Base-by-base conservation (phyloP, 495 filamentous ascomycete species). In the Copromyces sp. region DNA sequence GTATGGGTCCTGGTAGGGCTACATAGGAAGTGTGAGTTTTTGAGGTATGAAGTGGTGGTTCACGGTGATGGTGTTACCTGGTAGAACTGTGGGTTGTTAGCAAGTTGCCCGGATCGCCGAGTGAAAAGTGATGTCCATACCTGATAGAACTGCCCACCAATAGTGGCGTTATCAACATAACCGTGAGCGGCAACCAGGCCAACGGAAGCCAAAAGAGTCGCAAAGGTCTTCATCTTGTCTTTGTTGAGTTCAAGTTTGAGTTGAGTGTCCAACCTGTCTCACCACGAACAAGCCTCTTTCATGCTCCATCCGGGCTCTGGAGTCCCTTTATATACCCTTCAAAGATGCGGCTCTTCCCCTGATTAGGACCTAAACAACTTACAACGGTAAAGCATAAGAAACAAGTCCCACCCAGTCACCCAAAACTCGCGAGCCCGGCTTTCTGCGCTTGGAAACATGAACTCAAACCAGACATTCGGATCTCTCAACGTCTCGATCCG, bases 121-220 rank as follows among this genome's bases (percentile, higher is more conserved):
- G n/a, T n/a, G n/a, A n/a, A n/a, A n/a, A n/a, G n/a, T n/a, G n/a
- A 14, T 12, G 29, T 32, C 14, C 35, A 16, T 68, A 75, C 75
- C 42, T 78, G 75, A 75, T 84, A 86, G 9, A 73, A 78, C 45
- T 77, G 75, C 2, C 83, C 84, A 37, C 79, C 81, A 61, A 87
- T 85, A 40, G 81, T 84, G 70, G 81, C 83, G 68, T 83, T 83
- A 53, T 82, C 81, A 70, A 91, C 89, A 71, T 87, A 90, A 41
- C 90, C 90, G 78, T 92, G 90, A 53, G 85, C 89, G 71, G 86
- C 82, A 69, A 90, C 88, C 47, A 86, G 75, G 73, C 87, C 83
- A 75, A 83, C 84, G 32, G 79, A 71, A 74, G 86, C 83, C 44
- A 83, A 79, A 68, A 87, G 79, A 70, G 84, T 72, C n/a, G 84